These are phyloP conservation scores for Fraxinus greggii DNA, from an alignment of 305 asterid species.

Conservation along the genomic window DNA sequence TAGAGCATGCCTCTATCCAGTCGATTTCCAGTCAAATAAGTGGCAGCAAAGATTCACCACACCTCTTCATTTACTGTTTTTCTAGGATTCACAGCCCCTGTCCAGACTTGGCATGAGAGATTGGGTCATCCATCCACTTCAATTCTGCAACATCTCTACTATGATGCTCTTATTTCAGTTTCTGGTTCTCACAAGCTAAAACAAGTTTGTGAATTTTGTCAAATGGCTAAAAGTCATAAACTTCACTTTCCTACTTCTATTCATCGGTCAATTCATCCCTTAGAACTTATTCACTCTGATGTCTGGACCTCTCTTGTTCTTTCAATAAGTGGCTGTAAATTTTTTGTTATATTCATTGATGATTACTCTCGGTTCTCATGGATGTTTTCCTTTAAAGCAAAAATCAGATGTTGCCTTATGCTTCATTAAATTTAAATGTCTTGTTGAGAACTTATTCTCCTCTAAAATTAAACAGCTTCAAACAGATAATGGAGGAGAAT, in stretches of 20 bases:
- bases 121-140: neutral
- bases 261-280: neutral
- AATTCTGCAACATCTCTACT: neutral
- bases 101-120: neutral
- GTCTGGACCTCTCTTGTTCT: neutral
- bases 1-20: neutral
- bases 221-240: neutral
- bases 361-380: neutral
- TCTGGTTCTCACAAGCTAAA: neutral
- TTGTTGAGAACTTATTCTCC: neutral
- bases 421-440: neutral
- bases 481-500: neutral
- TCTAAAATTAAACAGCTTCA: neutral
- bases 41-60: neutral
- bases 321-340: neutral
- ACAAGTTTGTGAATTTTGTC: neutral
- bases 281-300: neutral
- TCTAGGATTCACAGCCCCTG: neutral
- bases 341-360: neutral
- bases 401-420: neutral
- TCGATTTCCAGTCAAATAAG: neutral
- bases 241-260: neutral
- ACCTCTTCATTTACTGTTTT: neutral
- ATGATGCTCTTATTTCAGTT: neutral
- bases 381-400: neutral